These are phyloP conservation scores for Limnomonas spitsbergensis DNA, from an alignment of 139 green algal species.

Conservation along the genomic window DNA sequence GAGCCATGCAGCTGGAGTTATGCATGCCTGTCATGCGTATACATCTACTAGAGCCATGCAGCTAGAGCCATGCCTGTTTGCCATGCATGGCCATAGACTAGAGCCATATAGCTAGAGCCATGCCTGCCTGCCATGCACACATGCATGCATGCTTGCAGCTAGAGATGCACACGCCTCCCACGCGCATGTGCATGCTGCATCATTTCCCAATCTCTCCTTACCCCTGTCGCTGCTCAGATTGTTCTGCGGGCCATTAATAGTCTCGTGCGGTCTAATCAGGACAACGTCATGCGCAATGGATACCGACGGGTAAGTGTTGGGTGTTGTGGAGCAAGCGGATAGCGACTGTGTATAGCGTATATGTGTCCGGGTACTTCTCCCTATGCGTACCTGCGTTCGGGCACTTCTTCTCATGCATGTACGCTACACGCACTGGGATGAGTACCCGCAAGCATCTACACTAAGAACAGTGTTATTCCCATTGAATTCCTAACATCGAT, in stretches of 20 bases:
- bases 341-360: no score
- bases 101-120: no score
- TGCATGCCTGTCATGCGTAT: no score
- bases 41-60: no score
- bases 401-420: background rate
- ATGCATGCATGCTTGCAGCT: background rate
- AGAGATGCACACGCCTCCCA: background rate
- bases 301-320: constrained; percentile 2
- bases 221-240: background rate
- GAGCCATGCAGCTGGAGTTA: no score
- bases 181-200: background rate
- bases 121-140: background rate
- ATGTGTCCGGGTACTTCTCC: no score
- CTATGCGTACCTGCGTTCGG: no score
- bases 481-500: background rate
- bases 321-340: background rate
- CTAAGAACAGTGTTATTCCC: background rate
- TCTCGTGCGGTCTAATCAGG: background rate
- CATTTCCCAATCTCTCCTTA: no score
- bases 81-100: no score
- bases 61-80: no score
- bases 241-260: constrained; percentile 9
- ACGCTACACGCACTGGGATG: background rate
- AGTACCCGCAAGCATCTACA: background rate
- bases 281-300: constrained; percentile 16